phyloP scores from a whole-genome alignment of 495 filamentous ascomycete genomes.

The Echria macrotheca region DNA sequence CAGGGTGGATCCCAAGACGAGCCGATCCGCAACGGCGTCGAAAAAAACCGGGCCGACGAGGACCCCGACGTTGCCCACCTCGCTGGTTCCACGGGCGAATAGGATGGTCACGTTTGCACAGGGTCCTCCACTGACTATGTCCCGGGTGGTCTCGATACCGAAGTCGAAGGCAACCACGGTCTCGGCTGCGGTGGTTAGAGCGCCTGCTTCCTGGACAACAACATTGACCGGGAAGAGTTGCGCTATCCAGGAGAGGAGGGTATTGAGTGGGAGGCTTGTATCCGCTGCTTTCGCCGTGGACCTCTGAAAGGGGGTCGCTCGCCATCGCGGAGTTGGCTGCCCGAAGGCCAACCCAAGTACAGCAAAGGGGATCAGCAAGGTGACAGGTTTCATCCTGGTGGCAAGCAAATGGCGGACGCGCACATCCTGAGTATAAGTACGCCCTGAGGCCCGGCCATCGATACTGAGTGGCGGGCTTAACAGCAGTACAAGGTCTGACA shows the following conservation, averaged over 20 bases:
- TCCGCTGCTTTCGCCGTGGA: no score
- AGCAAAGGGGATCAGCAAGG: no score
- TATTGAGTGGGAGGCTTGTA: conserved; percentile 21
- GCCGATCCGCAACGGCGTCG: conserved; percentile 29
- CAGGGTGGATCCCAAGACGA: conserved; percentile 36
- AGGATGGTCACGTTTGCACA: conserved; percentile 51
- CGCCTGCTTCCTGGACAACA: conserved; percentile 15
- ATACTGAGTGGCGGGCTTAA: no score
- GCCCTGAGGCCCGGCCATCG: no score
- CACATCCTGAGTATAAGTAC: no score
- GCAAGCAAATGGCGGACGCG: no score
- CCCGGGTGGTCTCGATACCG: conserved; percentile 10
- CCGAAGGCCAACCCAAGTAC: no score
- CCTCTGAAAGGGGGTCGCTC: no score
- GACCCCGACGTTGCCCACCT: conserved; percentile 52
- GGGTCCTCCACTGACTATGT: conserved; percentile 29
- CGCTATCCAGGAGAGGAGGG: conserved; percentile 23
- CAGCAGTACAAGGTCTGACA: no score
- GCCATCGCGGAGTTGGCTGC: no score
- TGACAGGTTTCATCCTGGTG: no score
- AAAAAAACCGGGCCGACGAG: conserved; percentile 53
- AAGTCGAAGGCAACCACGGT: conserved; percentile 14
- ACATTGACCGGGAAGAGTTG: conserved; percentile 25
- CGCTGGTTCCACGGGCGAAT: conserved; percentile 54
- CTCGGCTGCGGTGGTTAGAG: conserved; percentile 20